Conservation (phyloP, 164 flowering plant species). For the Tetracentron sinense region DNA sequence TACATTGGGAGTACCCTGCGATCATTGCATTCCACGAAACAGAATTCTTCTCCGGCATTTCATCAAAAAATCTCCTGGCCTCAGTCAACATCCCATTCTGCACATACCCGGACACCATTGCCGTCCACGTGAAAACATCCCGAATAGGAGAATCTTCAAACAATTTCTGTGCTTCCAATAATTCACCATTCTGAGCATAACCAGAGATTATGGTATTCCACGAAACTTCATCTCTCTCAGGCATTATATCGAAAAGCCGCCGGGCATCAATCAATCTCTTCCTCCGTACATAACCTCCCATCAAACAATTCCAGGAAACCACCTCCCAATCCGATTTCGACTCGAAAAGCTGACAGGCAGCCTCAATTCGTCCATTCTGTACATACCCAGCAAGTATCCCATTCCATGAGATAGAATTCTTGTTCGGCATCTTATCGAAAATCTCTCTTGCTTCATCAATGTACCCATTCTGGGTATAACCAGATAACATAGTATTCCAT, state of each 20-base stretch:
- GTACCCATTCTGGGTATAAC: conserved; percentile 67
- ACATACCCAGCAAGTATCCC: conserved; percentile 75
- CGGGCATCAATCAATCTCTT: conserved; percentile 63
- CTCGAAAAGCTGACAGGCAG: conserved; percentile 56
- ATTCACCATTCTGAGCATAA: conserved; percentile 65
- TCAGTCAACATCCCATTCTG: conserved; percentile 71
- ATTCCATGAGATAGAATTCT: conserved; percentile 81
- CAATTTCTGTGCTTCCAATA: conserved; percentile 58
- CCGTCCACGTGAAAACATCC: conserved; percentile 90
- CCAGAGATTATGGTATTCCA: conserved; percentile 86
- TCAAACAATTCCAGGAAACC: conserved; percentile 86
- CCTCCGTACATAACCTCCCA: conserved; percentile 71
- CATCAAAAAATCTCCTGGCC: conserved; percentile 59
- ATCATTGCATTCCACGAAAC: conserved; percentile 94
- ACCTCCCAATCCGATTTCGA: conserved; percentile 53
- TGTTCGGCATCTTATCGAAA: conserved; percentile 60
- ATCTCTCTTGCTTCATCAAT: conserved; percentile 64
- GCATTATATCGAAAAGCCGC: conserved; percentile 61
- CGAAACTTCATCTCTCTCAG: conserved; percentile 66
- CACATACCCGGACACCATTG: conserved; percentile 86
- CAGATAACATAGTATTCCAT: conserved; percentile 83
- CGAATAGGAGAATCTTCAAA: conserved; percentile 57
- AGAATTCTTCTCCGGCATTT: conserved; percentile 74
- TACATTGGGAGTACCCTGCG: conserved; percentile 65
- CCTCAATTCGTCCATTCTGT: conserved; percentile 73